These are phyloP conservation scores for Nemania abortiva DNA, from an alignment of 2,329 filamentous ascomycete genomes.

Conservation along the genomic window DNA sequence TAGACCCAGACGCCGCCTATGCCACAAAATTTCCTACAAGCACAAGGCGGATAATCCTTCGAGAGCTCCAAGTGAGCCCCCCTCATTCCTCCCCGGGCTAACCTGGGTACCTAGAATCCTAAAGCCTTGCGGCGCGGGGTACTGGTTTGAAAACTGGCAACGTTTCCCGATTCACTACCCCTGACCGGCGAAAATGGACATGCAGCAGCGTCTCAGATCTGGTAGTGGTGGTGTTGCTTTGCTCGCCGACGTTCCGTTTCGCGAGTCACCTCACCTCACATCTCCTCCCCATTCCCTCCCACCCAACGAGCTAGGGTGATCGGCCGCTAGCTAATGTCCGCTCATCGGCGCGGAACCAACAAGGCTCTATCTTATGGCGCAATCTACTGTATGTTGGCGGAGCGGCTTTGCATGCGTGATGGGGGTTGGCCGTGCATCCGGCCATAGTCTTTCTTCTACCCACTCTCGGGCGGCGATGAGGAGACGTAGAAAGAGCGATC, in stretches of 20 bases:
- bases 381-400: background rate
- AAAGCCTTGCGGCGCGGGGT: slow-evolving; percentile 18
- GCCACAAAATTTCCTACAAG: slow-evolving; percentile 13
- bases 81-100: background rate
- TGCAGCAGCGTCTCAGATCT: slow-evolving; percentile 19
- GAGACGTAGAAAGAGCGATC: background rate
- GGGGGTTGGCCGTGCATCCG: background rate
- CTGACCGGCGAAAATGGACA: background rate
- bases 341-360: background rate
- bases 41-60: slow-evolving; percentile 19
- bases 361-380: background rate
- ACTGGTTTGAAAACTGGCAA: slow-evolving; percentile 3
- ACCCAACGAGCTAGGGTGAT: background rate
- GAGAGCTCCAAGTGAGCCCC: background rate
- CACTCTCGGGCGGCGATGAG: background rate
- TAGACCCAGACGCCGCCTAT: slow-evolving; percentile 17
- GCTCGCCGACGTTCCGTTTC: background rate
- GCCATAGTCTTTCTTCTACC: slow-evolving; percentile 3
- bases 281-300: background rate
- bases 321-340: background rate
- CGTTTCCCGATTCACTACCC: slow-evolving; percentile 21
- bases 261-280: background rate
- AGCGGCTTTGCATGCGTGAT: background rate
- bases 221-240: background rate
- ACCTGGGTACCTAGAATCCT: background rate